A percentile compares a stretch with the other conserved stretches of the same genome.
These are phyloP conservation scores for Pythium phragmiticola DNA, from an alignment of 352 stramenopile species.

Conservation along the genomic window DNA sequence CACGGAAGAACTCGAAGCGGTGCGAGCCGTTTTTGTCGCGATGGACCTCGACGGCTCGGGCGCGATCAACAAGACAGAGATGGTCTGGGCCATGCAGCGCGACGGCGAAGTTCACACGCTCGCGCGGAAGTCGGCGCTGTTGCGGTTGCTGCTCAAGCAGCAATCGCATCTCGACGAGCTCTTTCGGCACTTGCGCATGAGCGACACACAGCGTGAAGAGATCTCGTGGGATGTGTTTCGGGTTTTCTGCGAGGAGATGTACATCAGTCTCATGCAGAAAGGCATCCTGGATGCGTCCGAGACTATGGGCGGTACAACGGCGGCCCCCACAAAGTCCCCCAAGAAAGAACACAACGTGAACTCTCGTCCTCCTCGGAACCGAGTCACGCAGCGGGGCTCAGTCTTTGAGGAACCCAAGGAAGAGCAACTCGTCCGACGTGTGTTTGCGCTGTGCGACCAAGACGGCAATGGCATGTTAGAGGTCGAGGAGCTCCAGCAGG, in stretches of 20 bases:
- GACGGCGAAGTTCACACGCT: constrained; percentile 55
- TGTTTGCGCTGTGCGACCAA: constrained; percentile 59
- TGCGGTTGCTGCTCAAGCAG: constrained; percentile 61
- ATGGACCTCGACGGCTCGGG: constrained; percentile 71
- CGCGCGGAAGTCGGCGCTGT: constrained; percentile 42
- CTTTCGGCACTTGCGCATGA: constrained; percentile 31
- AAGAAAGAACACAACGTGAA: background rate
- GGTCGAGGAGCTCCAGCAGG: constrained; percentile 52
- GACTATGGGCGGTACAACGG: background rate
- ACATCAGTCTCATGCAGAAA: constrained; percentile 42
- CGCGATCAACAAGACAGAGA: constrained; percentile 61
- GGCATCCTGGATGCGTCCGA: constrained; percentile 24
- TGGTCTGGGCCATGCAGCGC: constrained; percentile 60
- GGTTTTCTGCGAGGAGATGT: constrained; percentile 44
- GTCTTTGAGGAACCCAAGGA: constrained; percentile 25
- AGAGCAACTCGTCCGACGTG: constrained; percentile 45
- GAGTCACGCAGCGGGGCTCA: background rate
- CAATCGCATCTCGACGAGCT: constrained; percentile 32
- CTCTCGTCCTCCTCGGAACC: background rate
- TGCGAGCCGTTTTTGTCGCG: constrained; percentile 50
- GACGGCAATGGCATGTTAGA: constrained; percentile 63
- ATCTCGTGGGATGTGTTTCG: constrained; percentile 59
- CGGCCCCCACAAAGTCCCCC: background rate
- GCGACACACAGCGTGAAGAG: constrained; percentile 28
- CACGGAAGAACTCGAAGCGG: constrained; percentile 33